phyloP scores from a whole-genome alignment of 768 basidiomycete genomes.

The Lanmaoa pseudosensibilis region DNA sequence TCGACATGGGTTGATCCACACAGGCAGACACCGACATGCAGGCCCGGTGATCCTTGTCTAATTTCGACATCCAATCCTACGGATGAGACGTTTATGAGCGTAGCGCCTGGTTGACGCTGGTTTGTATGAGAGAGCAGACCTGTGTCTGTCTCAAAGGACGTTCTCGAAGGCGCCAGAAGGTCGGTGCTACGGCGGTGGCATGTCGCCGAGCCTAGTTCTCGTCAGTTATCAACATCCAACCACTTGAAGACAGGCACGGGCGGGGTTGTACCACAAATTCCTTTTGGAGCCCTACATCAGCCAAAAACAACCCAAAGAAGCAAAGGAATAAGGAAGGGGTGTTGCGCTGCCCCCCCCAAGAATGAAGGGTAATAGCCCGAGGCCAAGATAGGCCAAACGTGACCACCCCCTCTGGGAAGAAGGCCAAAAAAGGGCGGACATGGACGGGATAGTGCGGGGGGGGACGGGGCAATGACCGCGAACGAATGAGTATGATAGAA shows the following conservation, averaged over 20 bases:
- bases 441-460: neutral
- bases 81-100: neutral
- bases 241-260: neutral
- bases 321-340: neutral
- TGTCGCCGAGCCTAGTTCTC: neutral
- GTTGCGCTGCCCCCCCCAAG: neutral
- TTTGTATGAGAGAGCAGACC: neutral
- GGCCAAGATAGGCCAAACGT: neutral
- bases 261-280: neutral
- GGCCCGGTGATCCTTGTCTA: neutral
- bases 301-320: conserved; percentile 1
- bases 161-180: neutral
- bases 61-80: neutral
- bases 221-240: neutral
- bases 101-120: neutral
- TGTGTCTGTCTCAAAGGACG: neutral
- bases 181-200: neutral
- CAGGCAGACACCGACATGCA: neutral
- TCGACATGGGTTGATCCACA: neutral
- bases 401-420: conserved; percentile 1
- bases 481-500: neutral
- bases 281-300: neutral
- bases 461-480: neutral
- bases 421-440: conserved; percentile 3
- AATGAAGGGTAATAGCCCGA: neutral